A percentile compares a stretch with the other conserved stretches of the same genome.
Conservation (phyloP, 1,284 basidiomycete species). For the Ustilago sp. region DNA sequence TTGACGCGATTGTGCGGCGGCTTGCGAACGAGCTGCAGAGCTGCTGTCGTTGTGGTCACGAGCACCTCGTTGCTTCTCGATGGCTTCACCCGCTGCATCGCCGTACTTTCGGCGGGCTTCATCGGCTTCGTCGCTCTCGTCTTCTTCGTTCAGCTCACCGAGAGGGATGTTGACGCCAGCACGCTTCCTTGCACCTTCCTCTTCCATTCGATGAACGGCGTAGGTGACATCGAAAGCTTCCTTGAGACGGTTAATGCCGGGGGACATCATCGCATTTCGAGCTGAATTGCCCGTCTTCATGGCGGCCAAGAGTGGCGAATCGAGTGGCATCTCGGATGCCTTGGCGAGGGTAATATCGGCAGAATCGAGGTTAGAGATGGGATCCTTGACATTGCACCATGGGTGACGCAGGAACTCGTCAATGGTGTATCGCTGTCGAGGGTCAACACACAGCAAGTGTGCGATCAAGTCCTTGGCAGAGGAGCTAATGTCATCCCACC, state of each 20-base stretch:
- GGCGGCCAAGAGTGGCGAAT: constrained; percentile 89
- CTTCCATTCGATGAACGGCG: constrained; percentile 98
- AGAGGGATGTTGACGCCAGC: constrained; percentile 73
- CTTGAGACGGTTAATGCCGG: constrained; percentile 84
- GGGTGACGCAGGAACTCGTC: constrained; percentile 97
- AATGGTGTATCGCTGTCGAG: constrained; percentile 93
- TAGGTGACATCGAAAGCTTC: constrained; percentile 99
- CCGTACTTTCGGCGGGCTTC: constrained; percentile 65
- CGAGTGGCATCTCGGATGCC: constrained; percentile 75
- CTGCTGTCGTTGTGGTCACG: constrained; percentile 51
- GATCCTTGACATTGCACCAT: constrained; percentile 79
- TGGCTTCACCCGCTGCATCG: constrained; percentile 64
- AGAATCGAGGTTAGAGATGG: constrained; percentile 63
- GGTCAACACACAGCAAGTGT: constrained; percentile 94
- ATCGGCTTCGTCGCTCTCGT: constrained; percentile 72
- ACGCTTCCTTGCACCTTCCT: constrained; percentile 83
- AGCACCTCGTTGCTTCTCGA: constrained; percentile 58
- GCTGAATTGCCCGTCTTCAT: constrained; percentile 72
- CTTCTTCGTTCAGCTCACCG: constrained; percentile 89
- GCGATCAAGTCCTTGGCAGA: constrained; percentile 95
- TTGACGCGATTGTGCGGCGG: constrained; percentile 28
- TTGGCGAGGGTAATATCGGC: constrained; percentile 65
- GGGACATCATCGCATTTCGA: constrained; percentile 81
- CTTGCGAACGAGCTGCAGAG: constrained; percentile 22
- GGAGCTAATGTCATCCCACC: constrained; percentile 97